These are phyloP conservation scores for Lentinula aciculospora DNA, from an alignment of 768 basidiomycete genomes.

Conservation along the genomic window DNA sequence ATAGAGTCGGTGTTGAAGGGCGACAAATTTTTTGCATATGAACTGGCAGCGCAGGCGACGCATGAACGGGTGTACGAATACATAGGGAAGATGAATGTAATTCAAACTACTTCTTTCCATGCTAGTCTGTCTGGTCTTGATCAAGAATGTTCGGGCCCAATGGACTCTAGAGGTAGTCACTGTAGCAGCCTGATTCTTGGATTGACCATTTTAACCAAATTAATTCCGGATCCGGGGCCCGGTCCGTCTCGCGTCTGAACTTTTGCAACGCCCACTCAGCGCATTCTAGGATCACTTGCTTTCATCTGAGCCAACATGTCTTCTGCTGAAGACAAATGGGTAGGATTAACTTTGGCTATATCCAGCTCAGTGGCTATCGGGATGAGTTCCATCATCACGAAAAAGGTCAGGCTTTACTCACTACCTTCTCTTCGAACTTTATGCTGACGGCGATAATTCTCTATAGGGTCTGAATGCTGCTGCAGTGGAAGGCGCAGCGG, in stretches of 20 bases:
- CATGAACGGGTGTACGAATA: no score
- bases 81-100: no score
- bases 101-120: no score
- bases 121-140: no score
- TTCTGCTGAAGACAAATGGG: slow-evolving; percentile 61
- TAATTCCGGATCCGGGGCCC: background rate
- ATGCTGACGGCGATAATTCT: background rate
- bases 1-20: no score
- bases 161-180: no score
- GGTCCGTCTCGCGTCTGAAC: background rate
- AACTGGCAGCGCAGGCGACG: no score
- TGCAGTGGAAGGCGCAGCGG: slow-evolving; percentile 52
- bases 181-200: no score
- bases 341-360: slow-evolving; percentile 65
- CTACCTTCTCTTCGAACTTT: background rate
- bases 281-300: background rate
- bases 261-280: background rate
- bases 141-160: no score
- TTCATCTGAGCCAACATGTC: background rate
- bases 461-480: slow-evolving; percentile 85
- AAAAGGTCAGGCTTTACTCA: slow-evolving; percentile 47
- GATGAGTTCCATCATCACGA: slow-evolving; percentile 76
- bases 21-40: no score
- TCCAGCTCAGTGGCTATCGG: slow-evolving; percentile 63
- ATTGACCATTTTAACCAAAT: no score